Evolutionary conservation across 352 stramenopile species (phyloP), one percentile per base, ranked within the genome.

Genomic region (Phytophthora nicotianae): DNA sequence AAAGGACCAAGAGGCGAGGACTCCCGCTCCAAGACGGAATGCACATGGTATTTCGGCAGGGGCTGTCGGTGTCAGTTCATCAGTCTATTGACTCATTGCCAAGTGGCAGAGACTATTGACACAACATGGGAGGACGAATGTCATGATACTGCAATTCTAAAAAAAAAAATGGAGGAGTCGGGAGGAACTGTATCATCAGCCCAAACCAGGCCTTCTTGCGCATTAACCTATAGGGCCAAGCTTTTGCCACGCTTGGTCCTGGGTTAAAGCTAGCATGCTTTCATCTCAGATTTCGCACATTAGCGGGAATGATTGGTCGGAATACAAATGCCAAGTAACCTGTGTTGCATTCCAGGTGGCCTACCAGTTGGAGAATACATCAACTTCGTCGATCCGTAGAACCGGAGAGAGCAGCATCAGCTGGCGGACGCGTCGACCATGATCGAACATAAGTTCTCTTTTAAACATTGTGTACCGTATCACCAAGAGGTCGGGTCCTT

Each of bases 31-130:
- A 23, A 54, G 43, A 26, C 32, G 13, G 45, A 58, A 50, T 49
- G 52, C 60, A 68, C 60, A 58, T 63, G 45, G 52, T 58, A 68
- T 63, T 68, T 57, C 45, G 53, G 60, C 51, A 68, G 10, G 43
- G 50, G 19, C 51, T 42, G 26, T 27, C 19, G 19, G 24, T 59
- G 29, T 51, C 52, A 60, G 50, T 41, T 24, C 26, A 4, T 33
- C 14, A 23, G 19, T 29, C 11, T 49, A 51, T 33, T 50, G 51
- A 49, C 51, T 57, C 33, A 56, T 32, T 26, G 21, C 8, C 9
- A 38, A 38, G 14, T n/a, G 32, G 13, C 32, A 29, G 32, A n/a
- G n/a, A n/a, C n/a, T n/a, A n/a, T n/a, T n/a, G n/a, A n/a, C n/a
- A n/a, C n/a, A n/a, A n/a, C n/a, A n/a, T n/a, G n/a, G n/a, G n/a